Evolutionary conservation across 192 early-diverging fungal genomes (phyloP).

Genomic region (Piromyces sp.): DNA sequence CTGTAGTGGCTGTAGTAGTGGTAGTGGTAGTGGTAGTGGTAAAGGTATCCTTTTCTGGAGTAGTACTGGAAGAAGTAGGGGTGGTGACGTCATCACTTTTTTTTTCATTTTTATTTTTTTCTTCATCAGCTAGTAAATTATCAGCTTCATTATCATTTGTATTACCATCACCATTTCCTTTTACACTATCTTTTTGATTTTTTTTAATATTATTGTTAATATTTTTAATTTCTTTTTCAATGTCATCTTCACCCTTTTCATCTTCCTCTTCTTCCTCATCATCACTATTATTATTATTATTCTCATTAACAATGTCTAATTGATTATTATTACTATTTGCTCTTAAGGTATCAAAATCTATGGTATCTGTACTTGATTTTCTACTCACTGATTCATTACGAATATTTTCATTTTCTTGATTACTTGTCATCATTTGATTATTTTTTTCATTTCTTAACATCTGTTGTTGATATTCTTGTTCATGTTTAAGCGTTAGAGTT

Average conservation of each 20-base stretch:
- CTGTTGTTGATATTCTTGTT: not conserved
- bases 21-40: not conserved
- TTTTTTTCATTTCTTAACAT: constrained; percentile 3
- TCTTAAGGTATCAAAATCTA: not conserved
- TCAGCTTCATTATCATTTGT: not conserved
- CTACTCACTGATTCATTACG: not conserved
- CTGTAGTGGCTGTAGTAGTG: no score
- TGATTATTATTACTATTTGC: not conserved
- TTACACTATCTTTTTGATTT: no score
- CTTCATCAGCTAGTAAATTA: no score
- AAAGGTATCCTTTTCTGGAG: not conserved
- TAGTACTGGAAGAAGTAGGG: not conserved
- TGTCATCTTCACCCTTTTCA: not conserved
- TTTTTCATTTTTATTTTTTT: not conserved
- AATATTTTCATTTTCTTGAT: not conserved
- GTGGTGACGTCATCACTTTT: not conserved
- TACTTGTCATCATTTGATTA: not conserved
- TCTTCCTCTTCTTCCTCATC: not conserved
- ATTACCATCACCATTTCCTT: not conserved
- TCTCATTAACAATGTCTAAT: not conserved
- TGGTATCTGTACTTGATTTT: not conserved
- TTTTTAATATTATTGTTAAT: not conserved
- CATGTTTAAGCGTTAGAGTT: not conserved
- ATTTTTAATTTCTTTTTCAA: not conserved
- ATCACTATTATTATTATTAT: not conserved